Evolutionary conservation across 2,329 filamentous ascomycete species (phyloP).

Genomic region (Fusarium musae): DNA sequence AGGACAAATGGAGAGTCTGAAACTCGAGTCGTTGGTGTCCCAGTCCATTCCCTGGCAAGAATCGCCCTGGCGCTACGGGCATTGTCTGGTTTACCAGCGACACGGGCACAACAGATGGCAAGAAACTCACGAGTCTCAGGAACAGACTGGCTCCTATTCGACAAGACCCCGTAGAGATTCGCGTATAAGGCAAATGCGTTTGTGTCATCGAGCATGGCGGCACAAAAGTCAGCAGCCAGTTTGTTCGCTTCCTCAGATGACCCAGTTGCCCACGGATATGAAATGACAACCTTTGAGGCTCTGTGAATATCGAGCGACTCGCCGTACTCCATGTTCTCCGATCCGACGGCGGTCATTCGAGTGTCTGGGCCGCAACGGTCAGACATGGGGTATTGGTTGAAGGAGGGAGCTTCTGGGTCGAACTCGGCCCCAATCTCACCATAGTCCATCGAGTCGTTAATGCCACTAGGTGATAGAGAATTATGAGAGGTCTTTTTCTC

Average conservation of each 20-base stretch:
- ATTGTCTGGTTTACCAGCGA: constrained; percentile 32
- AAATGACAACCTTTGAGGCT: not conserved
- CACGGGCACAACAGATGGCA: constrained; percentile 35
- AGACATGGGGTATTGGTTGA: not conserved
- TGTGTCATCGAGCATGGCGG: constrained; percentile 41
- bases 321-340: constrained; percentile 17
- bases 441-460: constrained; percentile 7
- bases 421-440: constrained; percentile 3
- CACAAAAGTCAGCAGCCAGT: constrained; percentile 43
- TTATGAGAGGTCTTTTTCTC: constrained; percentile 27
- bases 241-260: constrained; percentile 31
- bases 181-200: constrained; percentile 38
- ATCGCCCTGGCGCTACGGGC: constrained; percentile 22
- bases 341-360: not conserved
- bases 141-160: not conserved
- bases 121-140: constrained; percentile 19
- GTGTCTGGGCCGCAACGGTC: not conserved
- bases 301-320: not conserved
- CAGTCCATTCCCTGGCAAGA: constrained; percentile 12
- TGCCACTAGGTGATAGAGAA: not conserved
- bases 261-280: constrained; percentile 31
- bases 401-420: not conserved
- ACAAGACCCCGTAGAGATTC: constrained; percentile 19
- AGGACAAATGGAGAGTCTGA: constrained; percentile 25
- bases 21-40: not conserved